Conservation (phyloP, 805 yeast genomes). For the Metschnikowia reukaufii region DNA sequence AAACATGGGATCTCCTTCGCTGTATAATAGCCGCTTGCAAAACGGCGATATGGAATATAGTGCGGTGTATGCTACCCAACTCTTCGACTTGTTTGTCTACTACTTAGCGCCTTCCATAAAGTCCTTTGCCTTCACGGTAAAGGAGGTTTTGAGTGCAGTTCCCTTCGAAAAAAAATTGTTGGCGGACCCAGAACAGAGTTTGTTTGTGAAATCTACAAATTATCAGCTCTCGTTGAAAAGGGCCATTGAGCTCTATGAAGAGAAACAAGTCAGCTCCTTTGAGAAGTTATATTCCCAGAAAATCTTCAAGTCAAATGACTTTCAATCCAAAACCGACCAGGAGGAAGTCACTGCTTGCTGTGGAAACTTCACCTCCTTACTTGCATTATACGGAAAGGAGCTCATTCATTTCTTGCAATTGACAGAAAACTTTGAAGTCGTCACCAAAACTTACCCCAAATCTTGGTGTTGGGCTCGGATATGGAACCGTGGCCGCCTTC, state of each 20-base stretch:
- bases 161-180: constrained; percentile 47
- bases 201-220: constrained; percentile 42
- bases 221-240: constrained; percentile 46
- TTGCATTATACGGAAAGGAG: constrained; percentile 63
- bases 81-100: constrained; percentile 65
- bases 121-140: constrained; percentile 62
- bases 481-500: constrained; percentile 39
- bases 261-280: constrained; percentile 58
- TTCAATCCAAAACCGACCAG: constrained; percentile 53
- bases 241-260: constrained; percentile 57
- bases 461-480: constrained; percentile 55
- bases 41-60: constrained; percentile 21
- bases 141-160: constrained; percentile 57
- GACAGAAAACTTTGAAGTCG: constrained; percentile 41
- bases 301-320: constrained; percentile 41
- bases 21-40: constrained; percentile 20
- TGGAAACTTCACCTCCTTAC: constrained; percentile 70
- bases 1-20: constrained; percentile 21
- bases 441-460: constrained; percentile 22
- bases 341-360: constrained; percentile 85
- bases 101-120: constrained; percentile 72
- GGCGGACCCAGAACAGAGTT: constrained; percentile 24
- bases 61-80: constrained; percentile 38
- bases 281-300: constrained; percentile 56
- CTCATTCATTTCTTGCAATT: constrained; percentile 47